Evolutionary conservation across 2,329 filamentous ascomycete genomes (phyloP).

Genomic region (Alternaria incomplexa): DNA sequence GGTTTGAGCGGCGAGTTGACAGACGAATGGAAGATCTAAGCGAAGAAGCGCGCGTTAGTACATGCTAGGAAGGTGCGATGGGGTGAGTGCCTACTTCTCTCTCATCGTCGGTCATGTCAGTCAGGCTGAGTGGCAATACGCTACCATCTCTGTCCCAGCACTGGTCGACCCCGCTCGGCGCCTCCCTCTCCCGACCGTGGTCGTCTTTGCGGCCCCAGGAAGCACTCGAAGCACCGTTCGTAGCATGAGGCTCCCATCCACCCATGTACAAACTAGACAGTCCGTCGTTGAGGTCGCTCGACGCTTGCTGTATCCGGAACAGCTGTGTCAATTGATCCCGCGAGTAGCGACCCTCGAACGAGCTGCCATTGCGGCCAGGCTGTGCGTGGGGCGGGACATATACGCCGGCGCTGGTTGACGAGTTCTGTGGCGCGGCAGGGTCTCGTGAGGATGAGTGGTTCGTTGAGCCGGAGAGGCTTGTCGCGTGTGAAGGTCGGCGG

Average conservation of each 20-base stretch:
- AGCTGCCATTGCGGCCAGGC: slow-evolving; percentile 63
- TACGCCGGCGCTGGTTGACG: slow-evolving; percentile 52
- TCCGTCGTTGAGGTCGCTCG: slow-evolving; percentile 62
- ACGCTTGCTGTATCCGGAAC: slow-evolving; percentile 65
- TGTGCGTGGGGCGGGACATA: slow-evolving; percentile 69
- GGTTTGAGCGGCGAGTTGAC: slow-evolving; percentile 95
- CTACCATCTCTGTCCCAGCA: slow-evolving; percentile 84
- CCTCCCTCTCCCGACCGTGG: slow-evolving; percentile 70
- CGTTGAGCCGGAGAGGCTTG: slow-evolving; percentile 55
- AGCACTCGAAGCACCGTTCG: slow-evolving; percentile 64
- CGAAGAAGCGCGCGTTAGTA: slow-evolving; percentile 26
- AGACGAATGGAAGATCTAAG: slow-evolving; percentile 78
- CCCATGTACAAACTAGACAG: slow-evolving; percentile 73
- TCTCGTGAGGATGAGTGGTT: slow-evolving; percentile 42
- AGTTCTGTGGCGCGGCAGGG: slow-evolving; percentile 32
- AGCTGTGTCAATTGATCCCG: slow-evolving; percentile 81
- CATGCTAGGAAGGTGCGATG: slow-evolving; percentile 1
- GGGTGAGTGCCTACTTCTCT: slow-evolving; percentile 60
- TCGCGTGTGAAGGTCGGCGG: slow-evolving; percentile 67
- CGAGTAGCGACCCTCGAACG: slow-evolving; percentile 69
- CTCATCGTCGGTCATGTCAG: slow-evolving; percentile 73
- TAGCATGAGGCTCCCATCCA: slow-evolving; percentile 78
- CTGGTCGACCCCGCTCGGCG: slow-evolving; percentile 81
- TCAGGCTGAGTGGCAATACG: slow-evolving; percentile 73
- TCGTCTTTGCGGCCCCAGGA: slow-evolving; percentile 82